Base-by-base conservation (phyloP, 1,139 yeast genomes). In the Blastobotrys buckinghamii region DNA sequence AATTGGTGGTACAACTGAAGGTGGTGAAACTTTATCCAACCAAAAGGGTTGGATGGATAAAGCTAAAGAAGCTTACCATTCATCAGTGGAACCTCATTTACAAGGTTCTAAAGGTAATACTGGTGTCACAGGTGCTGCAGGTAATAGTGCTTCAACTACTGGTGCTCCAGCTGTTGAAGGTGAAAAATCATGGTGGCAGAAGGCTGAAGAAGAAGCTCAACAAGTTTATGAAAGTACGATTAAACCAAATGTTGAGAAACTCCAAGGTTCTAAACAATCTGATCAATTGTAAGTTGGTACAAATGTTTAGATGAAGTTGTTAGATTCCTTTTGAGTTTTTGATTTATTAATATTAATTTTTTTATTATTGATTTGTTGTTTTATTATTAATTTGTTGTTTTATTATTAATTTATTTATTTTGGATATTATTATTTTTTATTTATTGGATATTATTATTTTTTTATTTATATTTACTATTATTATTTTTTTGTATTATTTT, bases 211-310 rank as follows among this genome's bases (percentile, higher is more conserved):
- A 3, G 22, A 47, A 43, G 50, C 50, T 20, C 39, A 47, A 30
- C 13, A 42, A 22, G 16, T 38, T n/a, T 47, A 47, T 30, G 30
- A 38, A 19, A 24, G 32, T 15, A 30, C 37, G 29, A 34, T 42
- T 46, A 42, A 47, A 43, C 44, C 50, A 13, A 42, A 17, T 27
- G 32, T 47, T 24, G 34, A 38, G 19, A 42, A 42, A 34, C 15
- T 26, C 24, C 24, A 22, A 22, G 24, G 24, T 22, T 22, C 24
- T n/a, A n/a, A n/a, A n/a, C n/a, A n/a, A n/a, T n/a, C n/a, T n/a
- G n/a, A n/a, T n/a, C n/a, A n/a, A n/a, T n/a, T n/a, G n/a, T n/a
- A n/a, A n/a, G n/a, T n/a, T n/a, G n/a, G n/a, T n/a, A n/a, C n/a
- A n/a, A n/a, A n/a, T n/a, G n/a, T n/a, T n/a, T n/a, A n/a, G n/a